phyloP scores from a whole-genome alignment of 495 filamentous ascomycete genomes.

The Aspergillus saccharolyticus region DNA sequence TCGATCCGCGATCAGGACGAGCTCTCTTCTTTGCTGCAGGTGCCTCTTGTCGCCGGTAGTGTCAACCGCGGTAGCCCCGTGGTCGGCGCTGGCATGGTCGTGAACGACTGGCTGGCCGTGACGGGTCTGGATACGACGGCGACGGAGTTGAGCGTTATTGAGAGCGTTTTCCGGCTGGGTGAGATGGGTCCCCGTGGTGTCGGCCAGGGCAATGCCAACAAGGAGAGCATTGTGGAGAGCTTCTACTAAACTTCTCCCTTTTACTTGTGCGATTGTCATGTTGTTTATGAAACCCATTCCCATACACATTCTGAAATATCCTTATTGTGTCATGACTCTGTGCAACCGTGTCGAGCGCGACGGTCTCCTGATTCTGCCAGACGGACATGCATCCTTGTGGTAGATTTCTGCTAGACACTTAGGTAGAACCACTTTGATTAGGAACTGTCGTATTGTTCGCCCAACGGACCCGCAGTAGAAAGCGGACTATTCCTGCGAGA shows the following conservation, averaged over 20 bases:
- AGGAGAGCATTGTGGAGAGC: slow-evolving; percentile 97
- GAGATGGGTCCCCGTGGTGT: slow-evolving; percentile 53
- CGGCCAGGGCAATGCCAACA: slow-evolving; percentile 72
- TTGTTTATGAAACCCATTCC: not conserved
- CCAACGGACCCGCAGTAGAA: too few species aligned
- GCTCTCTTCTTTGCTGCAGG: slow-evolving; percentile 86
- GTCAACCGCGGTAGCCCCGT: slow-evolving; percentile 89
- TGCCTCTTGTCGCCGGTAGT: slow-evolving; percentile 88
- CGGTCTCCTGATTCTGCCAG: too few species aligned
- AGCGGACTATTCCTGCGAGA: too few species aligned
- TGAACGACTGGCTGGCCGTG: slow-evolving; percentile 99
- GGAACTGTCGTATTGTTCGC: too few species aligned
- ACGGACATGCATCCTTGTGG: too few species aligned
- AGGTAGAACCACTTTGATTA: too few species aligned
- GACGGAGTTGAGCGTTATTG: slow-evolving; percentile 91
- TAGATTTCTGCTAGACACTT: too few species aligned
- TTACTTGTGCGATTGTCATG: not conserved
- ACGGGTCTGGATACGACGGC: slow-evolving; percentile 94
- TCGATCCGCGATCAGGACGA: slow-evolving; percentile 96
- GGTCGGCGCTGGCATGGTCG: slow-evolving; percentile 97
- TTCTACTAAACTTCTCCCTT: slow-evolving; percentile 65
- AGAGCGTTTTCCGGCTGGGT: slow-evolving; percentile 89
- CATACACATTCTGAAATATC: not conserved
- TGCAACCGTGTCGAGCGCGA: too few species aligned
- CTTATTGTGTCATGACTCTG: not conserved